phyloP scores from a whole-genome alignment of 129 eudicot genomes.

The Heracleum sosnowskyi region DNA sequence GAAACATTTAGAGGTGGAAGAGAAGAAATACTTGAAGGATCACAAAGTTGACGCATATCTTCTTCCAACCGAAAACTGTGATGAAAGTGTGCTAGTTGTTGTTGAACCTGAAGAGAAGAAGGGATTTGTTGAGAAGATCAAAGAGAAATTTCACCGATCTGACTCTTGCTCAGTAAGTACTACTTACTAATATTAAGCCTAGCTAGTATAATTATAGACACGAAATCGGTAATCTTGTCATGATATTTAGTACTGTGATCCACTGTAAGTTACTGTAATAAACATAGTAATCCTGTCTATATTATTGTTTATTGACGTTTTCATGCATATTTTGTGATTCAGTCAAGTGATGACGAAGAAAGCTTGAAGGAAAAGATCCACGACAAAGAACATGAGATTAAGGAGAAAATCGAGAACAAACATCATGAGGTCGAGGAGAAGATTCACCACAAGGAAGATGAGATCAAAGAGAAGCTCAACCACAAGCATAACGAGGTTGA shows the following conservation, averaged over 20 bases:
- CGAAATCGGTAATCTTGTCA: too few relatives aligned
- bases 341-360: not conserved
- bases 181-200: too few relatives aligned
- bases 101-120: slow-evolving; percentile 3
- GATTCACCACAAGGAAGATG: not conserved
- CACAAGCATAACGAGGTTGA: not conserved
- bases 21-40: slow-evolving; percentile 1
- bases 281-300: too few relatives aligned
- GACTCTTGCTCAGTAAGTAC: too few relatives aligned
- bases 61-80: not conserved
- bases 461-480: not conserved
- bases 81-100: not conserved
- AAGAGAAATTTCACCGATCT: slow-evolving; percentile 1
- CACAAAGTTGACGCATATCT: not conserved
- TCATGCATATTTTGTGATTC: too few relatives aligned
- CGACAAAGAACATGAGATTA: not conserved
- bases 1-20: not conserved
- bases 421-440: not conserved
- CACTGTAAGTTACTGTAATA: too few relatives aligned
- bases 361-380: not conserved
- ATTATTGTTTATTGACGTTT: too few relatives aligned
- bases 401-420: not conserved
- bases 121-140: not conserved
- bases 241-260: too few relatives aligned
- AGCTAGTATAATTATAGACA: too few relatives aligned